These are phyloP conservation scores for Hibiscus mutabilis DNA, from an alignment of 345 rosid genomes.

Conservation along the genomic window DNA sequence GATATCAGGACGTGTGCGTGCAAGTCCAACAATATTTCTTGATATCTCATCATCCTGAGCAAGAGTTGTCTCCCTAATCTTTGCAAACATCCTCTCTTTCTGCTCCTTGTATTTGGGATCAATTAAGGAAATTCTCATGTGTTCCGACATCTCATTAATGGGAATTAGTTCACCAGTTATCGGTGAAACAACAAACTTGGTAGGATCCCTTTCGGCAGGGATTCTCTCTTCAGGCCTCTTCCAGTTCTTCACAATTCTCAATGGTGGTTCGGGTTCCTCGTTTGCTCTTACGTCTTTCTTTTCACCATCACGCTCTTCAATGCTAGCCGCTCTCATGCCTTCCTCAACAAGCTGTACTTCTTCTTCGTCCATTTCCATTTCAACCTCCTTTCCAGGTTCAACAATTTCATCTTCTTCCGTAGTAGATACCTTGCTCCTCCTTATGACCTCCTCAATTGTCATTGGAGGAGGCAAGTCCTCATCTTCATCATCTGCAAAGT, in stretches of 20 bases:
- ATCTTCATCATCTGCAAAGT: conserved; percentile 85
- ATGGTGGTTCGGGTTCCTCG: conserved; percentile 66
- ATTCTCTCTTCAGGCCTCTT: conserved; percentile 89
- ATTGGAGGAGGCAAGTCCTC: conserved; percentile 73
- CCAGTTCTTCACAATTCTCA: conserved; percentile 90
- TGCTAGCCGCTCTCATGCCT: conserved; percentile 67
- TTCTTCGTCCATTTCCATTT: conserved; percentile 95
- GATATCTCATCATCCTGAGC: conserved; percentile 92
- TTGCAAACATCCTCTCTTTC: conserved; percentile 92
- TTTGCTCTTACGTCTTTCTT: conserved; percentile 24
- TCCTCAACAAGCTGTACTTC: conserved; percentile 84
- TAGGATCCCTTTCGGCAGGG: conserved; percentile 71
- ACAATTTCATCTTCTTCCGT: conserved; percentile 57
- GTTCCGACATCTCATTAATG: conserved; percentile 84
- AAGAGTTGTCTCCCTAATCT: conserved; percentile 84
- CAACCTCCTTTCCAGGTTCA: conserved; percentile 82
- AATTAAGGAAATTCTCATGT: conserved; percentile 82
- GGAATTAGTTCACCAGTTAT: conserved; percentile 84
- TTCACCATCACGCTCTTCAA: conserved; percentile 45
- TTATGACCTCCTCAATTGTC: conserved; percentile 78
- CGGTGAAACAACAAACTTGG: conserved; percentile 70
- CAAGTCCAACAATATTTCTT: conserved; percentile 77
- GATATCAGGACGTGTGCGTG: conserved; percentile 83
- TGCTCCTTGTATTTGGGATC: conserved; percentile 94
- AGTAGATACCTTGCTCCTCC: conserved; percentile 68